A percentile compares a stretch with the other conserved stretches of the same genome.
These are phyloP conservation scores for Phytophthora brassicae DNA, from an alignment of 352 stramenopile genomes.

Conservation along the genomic window DNA sequence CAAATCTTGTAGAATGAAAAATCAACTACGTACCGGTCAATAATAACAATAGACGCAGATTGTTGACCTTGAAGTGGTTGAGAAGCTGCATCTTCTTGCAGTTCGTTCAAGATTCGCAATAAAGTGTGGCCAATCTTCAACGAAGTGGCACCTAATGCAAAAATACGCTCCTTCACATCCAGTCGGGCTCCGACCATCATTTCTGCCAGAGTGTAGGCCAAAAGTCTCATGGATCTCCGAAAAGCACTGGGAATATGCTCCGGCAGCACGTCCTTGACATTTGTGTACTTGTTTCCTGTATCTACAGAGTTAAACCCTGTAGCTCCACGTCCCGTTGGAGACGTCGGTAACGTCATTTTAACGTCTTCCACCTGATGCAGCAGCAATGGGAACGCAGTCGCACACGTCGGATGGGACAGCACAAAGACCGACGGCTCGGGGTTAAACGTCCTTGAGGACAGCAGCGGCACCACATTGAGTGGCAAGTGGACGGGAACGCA, in stretches of 20 bases:
- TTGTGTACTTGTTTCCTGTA: constrained; percentile 34
- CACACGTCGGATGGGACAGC: constrained; percentile 63
- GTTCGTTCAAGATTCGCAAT: constrained; percentile 58
- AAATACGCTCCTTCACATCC: constrained; percentile 73
- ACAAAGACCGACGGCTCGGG: constrained; percentile 74
- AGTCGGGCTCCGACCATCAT: constrained; percentile 49
- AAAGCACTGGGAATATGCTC: constrained; percentile 70
- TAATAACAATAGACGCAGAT: constrained; percentile 56
- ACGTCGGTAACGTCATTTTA: constrained; percentile 2
- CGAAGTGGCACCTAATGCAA: constrained; percentile 64
- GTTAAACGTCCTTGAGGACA: constrained; percentile 40
- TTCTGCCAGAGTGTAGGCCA: constrained; percentile 66
- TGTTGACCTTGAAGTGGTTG: constrained; percentile 42
- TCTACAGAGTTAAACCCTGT: constrained; percentile 6
- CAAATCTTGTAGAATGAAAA: no score
- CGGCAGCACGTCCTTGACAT: constrained; percentile 67
- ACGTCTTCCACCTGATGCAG: constrained; percentile 47
- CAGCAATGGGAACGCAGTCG: constrained; percentile 69
- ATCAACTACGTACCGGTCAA: constrained; percentile 54
- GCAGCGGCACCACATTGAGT: constrained; percentile 54
- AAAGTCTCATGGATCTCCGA: constrained; percentile 59
- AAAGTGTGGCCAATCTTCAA: constrained; percentile 83
- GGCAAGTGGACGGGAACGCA: constrained; percentile 72
- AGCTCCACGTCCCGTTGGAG: constrained; percentile 8
- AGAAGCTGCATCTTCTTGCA: constrained; percentile 48